phyloP scores from a whole-genome alignment of 768 basidiomycete species.

The Ephemerocybe angulata region DNA sequence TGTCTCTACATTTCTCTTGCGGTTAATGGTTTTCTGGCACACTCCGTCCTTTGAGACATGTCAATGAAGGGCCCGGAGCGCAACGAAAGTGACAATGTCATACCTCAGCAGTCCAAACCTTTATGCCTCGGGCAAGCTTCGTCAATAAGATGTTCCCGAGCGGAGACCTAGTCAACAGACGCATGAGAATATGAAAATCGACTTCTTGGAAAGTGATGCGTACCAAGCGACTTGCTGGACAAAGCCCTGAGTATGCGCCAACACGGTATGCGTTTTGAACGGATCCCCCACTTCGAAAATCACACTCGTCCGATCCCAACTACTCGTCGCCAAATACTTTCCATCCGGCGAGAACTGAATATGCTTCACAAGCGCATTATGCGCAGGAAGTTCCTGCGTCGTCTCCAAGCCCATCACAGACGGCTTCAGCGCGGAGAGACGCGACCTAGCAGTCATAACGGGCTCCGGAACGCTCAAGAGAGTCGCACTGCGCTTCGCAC shows the following conservation, averaged over 20 bases:
- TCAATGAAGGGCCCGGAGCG: too few relatives aligned
- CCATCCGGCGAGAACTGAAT: constrained; percentile 78
- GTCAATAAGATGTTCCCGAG: constrained; percentile 59
- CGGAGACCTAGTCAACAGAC: constrained; percentile 48
- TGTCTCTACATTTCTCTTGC: constrained; percentile 16
- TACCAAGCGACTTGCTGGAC: constrained; percentile 76
- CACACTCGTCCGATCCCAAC: constrained; percentile 69
- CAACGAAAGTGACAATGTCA: too few relatives aligned
- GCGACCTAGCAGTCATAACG: constrained; percentile 28
- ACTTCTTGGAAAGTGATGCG: constrained; percentile 8
- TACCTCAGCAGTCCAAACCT: constrained; percentile 67
- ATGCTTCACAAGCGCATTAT: constrained; percentile 65
- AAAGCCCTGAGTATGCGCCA: constrained; percentile 69
- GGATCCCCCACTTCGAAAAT: constrained; percentile 63
- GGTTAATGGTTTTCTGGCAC: constrained; percentile 54
- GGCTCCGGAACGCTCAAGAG: not conserved
- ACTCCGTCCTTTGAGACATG: constrained; percentile 75
- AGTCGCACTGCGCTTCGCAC: constrained; percentile 2
- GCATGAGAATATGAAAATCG: not conserved
- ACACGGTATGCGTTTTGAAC: constrained; percentile 55
- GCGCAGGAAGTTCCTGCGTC: constrained; percentile 60
- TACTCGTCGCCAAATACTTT: constrained; percentile 68
- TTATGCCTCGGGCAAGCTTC: constrained; percentile 54
- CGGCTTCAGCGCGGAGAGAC: constrained; percentile 53
- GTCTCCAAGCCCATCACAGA: constrained; percentile 51